phyloP scores from a whole-genome alignment of 1,139 yeast genomes.

The Saccharomycopsis hybrid region DNA sequence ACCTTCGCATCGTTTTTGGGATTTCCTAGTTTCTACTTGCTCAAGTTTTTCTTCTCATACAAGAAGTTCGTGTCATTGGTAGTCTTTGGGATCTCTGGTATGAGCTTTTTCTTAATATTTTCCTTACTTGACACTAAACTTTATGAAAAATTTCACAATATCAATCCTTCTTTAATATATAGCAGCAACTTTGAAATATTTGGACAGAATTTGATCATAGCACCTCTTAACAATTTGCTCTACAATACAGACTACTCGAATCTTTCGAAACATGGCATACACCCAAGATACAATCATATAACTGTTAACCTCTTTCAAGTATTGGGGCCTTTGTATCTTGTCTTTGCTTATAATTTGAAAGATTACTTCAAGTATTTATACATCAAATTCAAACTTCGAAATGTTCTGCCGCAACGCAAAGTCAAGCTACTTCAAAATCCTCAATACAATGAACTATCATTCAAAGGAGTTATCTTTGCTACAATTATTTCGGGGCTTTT shows the following conservation, averaged over 20 bases:
- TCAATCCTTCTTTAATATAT: background rate
- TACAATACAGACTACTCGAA: slow-evolving; percentile 62
- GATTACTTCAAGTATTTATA: slow-evolving; percentile 24
- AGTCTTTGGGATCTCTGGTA: slow-evolving; percentile 28
- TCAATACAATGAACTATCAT: slow-evolving; percentile 12
- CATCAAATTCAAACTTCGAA: background rate
- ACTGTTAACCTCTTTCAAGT: slow-evolving; percentile 72
- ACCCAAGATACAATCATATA: slow-evolving; percentile 69
- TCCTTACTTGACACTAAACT: slow-evolving; percentile 49
- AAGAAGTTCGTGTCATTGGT: slow-evolving; percentile 28
- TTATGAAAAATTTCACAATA: slow-evolving; percentile 21
- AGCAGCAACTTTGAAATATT: background rate
- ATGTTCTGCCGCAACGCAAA: background rate
- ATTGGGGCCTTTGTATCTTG: slow-evolving; percentile 65
- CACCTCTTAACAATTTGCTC: slow-evolving; percentile 71
- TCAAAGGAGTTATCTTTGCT: slow-evolving; percentile 39
- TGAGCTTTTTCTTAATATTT: slow-evolving; percentile 22
- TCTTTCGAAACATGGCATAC: slow-evolving; percentile 74
- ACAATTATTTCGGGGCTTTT: slow-evolving; percentile 57
- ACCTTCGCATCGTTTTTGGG: slow-evolving; percentile 74
- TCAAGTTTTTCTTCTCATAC: slow-evolving; percentile 34
- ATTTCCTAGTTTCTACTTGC: slow-evolving; percentile 45
- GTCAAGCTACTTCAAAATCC: slow-evolving; percentile 16
- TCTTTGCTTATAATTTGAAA: slow-evolving; percentile 32
- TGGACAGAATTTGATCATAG: slow-evolving; percentile 35